Base-by-base conservation (phyloP, 2,329 filamentous ascomycete species). In the Aspergillus clavatus region DNA sequence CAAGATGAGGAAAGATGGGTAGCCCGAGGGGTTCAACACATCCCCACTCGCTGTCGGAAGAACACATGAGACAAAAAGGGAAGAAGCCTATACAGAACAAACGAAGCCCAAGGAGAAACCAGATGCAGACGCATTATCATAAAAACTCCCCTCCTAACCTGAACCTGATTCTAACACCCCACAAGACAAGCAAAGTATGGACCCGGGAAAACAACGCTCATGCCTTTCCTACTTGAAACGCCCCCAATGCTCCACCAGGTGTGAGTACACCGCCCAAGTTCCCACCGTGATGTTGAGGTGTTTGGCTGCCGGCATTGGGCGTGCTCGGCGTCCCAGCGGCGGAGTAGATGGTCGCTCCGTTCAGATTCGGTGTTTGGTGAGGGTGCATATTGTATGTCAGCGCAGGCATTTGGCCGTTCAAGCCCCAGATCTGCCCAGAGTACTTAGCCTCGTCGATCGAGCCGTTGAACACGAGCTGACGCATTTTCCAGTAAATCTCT, bases 401-500 rank as follows among this genome's bases (percentile, higher is more conserved):
- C n/a, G 70, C 76, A 59, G 69, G 79, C 73, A 67, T 85, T 81
- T 55, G 86, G 78, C 70, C 85, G 42, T 89, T 90, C 7, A 97
- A 75, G 8, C 91, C 91, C 87, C 91, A 97, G 57, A 96, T 89
- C 69, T 94, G 91, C 48, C 90, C 89, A 5, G 87, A 74, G 54
- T 94, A 89, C 56, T 94, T 76, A 26, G 77, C 86, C 23, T 87
- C 81, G 5, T 87, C 82, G 38, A 96, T 86, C 19, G 82, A 78
- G 50, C 87, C 86, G 57, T 86, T 84, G 70, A 95, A 97, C 53
- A 97, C 87, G 62, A 87, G 83, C 63, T 89, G 85, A 48, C 84
- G 82, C 76, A 97, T 86, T 60, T 89, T 86, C 80, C 95, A 98
- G 71, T 96, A 98, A 23, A 96, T 89, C 58, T 86, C 85, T 39